Evolutionary conservation across 2,329 filamentous ascomycete genomes (phyloP).

Genomic region (Aspergillus fijiensis): DNA sequence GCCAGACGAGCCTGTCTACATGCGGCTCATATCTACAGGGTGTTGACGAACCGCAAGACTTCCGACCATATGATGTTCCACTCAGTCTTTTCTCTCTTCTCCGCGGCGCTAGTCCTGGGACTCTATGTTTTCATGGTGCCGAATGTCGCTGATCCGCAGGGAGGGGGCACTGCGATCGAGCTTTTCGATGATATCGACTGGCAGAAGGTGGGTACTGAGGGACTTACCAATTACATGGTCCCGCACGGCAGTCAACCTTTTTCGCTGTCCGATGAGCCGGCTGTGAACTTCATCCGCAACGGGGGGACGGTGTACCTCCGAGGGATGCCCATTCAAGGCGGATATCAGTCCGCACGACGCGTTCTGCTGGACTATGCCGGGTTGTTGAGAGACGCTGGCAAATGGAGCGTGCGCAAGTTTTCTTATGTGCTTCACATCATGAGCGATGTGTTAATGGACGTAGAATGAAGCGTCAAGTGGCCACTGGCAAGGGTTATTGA

Average conservation of each 20-base stretch:
- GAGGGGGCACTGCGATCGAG: conserved; percentile 38
- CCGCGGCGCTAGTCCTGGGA: conserved; percentile 52
- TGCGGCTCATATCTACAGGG: conserved; percentile 53
- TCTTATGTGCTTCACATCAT: conserved; percentile 56
- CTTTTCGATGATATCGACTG: conserved; percentile 53
- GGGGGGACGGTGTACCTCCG: conserved; percentile 51
- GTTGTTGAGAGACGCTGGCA: conserved; percentile 53
- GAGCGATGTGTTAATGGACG: conserved; percentile 49
- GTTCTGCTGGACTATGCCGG: conserved; percentile 54
- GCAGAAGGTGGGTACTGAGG: conserved; percentile 48
- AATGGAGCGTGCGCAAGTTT: conserved; percentile 53
- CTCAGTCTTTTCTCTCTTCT: conserved; percentile 51
- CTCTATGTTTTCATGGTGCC: conserved; percentile 54
- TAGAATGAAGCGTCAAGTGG: conserved; percentile 25
- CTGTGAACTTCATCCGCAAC: conserved; percentile 48
- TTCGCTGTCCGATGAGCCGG: conserved; percentile 33
- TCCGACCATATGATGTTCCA: conserved; percentile 55
- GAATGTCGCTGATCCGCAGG: conserved; percentile 22
- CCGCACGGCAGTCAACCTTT: conserved; percentile 29
- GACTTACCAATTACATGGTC: conserved; percentile 44
- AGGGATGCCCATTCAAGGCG: conserved; percentile 49
- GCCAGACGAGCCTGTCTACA: conserved; percentile 53
- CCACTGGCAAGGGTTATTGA: background rate
- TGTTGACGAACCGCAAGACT: conserved; percentile 53
- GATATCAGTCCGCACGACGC: conserved; percentile 53